Evolutionary conservation across 345 rosid species (phyloP), one percentile per base, ranked within the genome.

Genomic region (Eucalyptus marginata): DNA sequence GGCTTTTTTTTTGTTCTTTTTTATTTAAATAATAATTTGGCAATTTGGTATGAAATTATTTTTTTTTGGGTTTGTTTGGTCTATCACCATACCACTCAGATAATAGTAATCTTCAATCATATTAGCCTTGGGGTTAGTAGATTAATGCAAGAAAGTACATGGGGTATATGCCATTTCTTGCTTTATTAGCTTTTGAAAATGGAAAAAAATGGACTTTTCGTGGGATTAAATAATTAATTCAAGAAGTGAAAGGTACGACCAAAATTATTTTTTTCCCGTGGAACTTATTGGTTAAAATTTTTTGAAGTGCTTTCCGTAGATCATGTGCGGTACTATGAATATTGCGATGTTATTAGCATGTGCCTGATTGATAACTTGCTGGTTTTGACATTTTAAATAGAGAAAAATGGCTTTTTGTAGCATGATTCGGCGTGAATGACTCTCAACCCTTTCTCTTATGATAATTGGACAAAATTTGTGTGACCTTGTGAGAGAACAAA

Each of bases 101-200:
- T n/a, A 68, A 79, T 79, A 79, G 86, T 79, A 79, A 40, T 52
- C 20, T 29, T 86, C 89, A 88, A 88, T 88, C 86, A 88, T 88
- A 43, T 79, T 8, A 8, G 33, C 89, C 40, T 51, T 79, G 89
- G 89, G 86, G 5, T 79, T 33, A 49, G 86, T 76, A 76, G 56
- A 88, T 76, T 88, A 51, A 88, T 88, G 59, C 20, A 25, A 80
- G 49, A 88, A 76, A 40, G 89, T 88, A 88, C 89, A 16, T 12
- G 62, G 59, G 27, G 15, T 36, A 33, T 44, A 44, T 87, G 66
- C 43, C 43, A 43, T 24, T 27, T 87, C 33, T 22, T 64, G 22
- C 76, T 31, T n/a, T 71, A 25, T 62, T 50, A 15, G 46, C 27
- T 64, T 88, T 59, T 22, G 49, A 76, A 22, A 43, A 88, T 29